Conservation (phyloP, 1,284 basidiomycete genomes). For the Trametes pubescens region DNA sequence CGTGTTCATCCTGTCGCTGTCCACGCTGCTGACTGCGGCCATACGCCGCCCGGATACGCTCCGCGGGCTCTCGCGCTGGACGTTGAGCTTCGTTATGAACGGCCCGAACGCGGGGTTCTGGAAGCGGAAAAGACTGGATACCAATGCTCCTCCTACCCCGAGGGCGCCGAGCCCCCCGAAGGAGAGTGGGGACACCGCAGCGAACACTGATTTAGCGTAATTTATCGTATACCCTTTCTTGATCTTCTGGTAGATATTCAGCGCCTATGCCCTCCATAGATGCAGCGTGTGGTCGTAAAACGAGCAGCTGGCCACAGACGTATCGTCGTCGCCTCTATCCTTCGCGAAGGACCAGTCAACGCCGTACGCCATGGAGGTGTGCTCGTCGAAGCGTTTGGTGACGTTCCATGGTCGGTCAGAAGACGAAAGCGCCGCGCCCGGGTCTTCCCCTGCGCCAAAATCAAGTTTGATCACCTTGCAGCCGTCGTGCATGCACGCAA, state of each 20-base stretch:
- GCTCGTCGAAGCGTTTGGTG: slow-evolving; percentile 75
- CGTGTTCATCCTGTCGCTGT: slow-evolving; percentile 67
- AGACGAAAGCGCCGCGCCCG: neutral
- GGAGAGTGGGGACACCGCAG: neutral
- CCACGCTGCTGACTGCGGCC: slow-evolving; percentile 70
- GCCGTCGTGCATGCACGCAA: slow-evolving; percentile 98
- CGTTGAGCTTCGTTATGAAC: slow-evolving; percentile 67
- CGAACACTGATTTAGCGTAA: neutral
- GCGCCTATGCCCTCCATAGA: slow-evolving; percentile 74
- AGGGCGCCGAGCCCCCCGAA: slow-evolving; percentile 21
- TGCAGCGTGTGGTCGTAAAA: slow-evolving; percentile 94
- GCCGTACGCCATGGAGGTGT: slow-evolving; percentile 92
- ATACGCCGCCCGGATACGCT: slow-evolving; percentile 66
- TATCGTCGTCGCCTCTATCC: slow-evolving; percentile 43
- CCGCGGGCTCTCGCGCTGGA: slow-evolving; percentile 77
- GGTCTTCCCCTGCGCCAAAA: slow-evolving; percentile 24
- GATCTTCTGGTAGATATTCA: neutral
- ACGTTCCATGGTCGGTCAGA: slow-evolving; percentile 47
- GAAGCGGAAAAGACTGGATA: slow-evolving; percentile 48
- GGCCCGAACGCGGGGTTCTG: slow-evolving; percentile 62
- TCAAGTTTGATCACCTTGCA: slow-evolving; percentile 82
- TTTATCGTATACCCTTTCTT: slow-evolving; percentile 1
- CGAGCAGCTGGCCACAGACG: slow-evolving; percentile 88
- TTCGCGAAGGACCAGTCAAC: slow-evolving; percentile 86
- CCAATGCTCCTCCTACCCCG: slow-evolving; percentile 30